A percentile compares a stretch with the other conserved stretches of the same genome.
Conservation (phyloP, 306 rosid genomes). For the Vicia sativa region DNA sequence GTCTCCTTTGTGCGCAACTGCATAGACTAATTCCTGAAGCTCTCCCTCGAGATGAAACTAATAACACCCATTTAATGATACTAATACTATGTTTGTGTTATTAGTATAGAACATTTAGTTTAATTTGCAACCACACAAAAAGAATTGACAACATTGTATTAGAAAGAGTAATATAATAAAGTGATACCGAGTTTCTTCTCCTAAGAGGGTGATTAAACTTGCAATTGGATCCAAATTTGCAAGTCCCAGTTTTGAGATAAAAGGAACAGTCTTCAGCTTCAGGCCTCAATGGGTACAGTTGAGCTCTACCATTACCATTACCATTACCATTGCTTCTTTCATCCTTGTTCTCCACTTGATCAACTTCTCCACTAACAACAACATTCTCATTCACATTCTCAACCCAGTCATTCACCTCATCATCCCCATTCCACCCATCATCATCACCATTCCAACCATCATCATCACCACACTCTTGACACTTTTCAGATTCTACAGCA, state of each 20-base stretch:
- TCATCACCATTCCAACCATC: conserved; percentile 31
- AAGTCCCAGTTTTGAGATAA: conserved; percentile 81
- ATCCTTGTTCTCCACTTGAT: conserved; percentile 41
- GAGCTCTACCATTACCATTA: conserved; percentile 33
- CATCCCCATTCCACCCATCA: conserved; percentile 35
- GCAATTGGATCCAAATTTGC: conserved; percentile 90
- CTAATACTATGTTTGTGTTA: too few relatives aligned
- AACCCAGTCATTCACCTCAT: conserved; percentile 34
- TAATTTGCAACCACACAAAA: conserved; percentile 13
- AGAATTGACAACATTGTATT: neutral
- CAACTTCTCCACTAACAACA: conserved; percentile 32
- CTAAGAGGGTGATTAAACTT: conserved; percentile 82
- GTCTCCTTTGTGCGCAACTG: too few relatives aligned
- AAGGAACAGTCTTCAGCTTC: conserved; percentile 90
- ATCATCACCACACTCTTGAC: conserved; percentile 33
- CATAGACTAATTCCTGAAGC: too few relatives aligned
- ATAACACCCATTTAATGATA: too few relatives aligned
- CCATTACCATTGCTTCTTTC: conserved; percentile 40
- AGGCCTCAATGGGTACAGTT: conserved; percentile 78
- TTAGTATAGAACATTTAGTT: neutral
- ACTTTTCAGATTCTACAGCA: conserved; percentile 37
- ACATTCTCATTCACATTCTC: conserved; percentile 38
- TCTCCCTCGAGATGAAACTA: too few relatives aligned
- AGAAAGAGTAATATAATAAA: conserved; percentile 12
- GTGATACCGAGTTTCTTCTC: conserved; percentile 60